A percentile compares a stretch with the other conserved stretches of the same genome.
These are phyloP conservation scores for Annulohypoxylon truncatum DNA, from an alignment of 2,329 filamentous ascomycete species.

Conservation along the genomic window DNA sequence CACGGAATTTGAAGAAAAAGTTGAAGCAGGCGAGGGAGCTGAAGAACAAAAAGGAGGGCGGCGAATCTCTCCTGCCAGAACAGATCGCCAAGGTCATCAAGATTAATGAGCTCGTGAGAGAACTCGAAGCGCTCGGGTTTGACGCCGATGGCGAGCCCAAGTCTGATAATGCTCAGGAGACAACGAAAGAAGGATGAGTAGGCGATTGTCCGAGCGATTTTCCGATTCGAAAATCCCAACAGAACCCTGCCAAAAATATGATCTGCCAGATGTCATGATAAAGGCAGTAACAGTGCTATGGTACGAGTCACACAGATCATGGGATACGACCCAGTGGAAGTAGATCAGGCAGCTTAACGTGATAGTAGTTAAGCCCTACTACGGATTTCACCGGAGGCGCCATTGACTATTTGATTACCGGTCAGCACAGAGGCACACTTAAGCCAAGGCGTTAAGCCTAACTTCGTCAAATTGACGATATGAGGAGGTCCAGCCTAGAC, in stretches of 20 bases:
- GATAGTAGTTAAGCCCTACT: not conserved
- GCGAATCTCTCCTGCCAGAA: slow-evolving; percentile 85
- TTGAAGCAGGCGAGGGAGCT: slow-evolving; percentile 92
- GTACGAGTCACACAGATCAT: not conserved
- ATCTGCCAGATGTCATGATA: not conserved
- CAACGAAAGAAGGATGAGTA: slow-evolving; percentile 33
- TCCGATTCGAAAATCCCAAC: not conserved
- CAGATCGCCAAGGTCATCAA: slow-evolving; percentile 98
- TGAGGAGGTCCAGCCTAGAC: not conserved
- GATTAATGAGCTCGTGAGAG: slow-evolving; percentile 91
- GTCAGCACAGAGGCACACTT: not conserved
- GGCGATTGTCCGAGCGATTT: not conserved
- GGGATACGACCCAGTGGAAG: not conserved
- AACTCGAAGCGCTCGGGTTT: slow-evolving; percentile 87
- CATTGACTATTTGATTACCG: not conserved
- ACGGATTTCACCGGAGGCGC: not conserved
- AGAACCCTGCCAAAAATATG: not conserved
- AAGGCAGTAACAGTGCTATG: not conserved
- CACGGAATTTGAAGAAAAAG: slow-evolving; percentile 91
- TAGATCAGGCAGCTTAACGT: not conserved
- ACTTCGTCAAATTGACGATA: not conserved
- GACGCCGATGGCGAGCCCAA: slow-evolving; percentile 76
- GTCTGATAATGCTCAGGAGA: slow-evolving; percentile 18
- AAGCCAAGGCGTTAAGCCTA: not conserved
- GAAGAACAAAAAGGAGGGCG: slow-evolving; percentile 89